phyloP scores from a whole-genome alignment of 345 rosid species.

The Eutrema yunnanense region DNA sequence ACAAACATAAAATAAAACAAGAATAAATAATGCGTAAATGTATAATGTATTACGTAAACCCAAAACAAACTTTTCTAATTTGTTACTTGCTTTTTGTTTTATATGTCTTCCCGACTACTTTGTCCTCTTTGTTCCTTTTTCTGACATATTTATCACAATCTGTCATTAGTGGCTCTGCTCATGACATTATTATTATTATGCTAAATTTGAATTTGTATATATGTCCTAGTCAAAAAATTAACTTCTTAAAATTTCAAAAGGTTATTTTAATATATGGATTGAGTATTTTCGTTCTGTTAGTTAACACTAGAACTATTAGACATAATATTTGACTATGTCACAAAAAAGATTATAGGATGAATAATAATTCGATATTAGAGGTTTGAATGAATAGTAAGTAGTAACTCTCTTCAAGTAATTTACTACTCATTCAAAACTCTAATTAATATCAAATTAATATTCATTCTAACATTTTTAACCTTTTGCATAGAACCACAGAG shows the following conservation, averaged over 20 bases:
- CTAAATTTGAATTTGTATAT: not conserved
- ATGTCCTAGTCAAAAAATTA: not conserved
- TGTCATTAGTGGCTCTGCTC: slow-evolving; percentile 1
- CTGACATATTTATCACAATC: slow-evolving; percentile 23
- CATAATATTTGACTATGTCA: not conserved
- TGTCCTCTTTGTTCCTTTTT: slow-evolving; percentile 23
- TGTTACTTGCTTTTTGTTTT: slow-evolving; percentile 17
- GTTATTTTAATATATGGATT: not conserved
- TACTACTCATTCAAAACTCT: no score
- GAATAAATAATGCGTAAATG: not conserved
- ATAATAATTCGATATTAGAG: not conserved
- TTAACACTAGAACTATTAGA: not conserved
- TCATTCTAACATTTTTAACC: no score
- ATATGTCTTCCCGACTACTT: slow-evolving; percentile 8
- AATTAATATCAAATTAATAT: no score
- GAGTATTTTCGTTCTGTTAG: not conserved
- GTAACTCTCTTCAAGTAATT: not conserved
- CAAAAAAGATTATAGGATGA: no score
- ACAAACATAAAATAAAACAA: slow-evolving; percentile 24
- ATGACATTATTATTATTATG: not conserved
- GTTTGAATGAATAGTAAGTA: not conserved
- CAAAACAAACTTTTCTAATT: slow-evolving; percentile 27
- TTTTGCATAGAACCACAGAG: no score
- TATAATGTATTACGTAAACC: slow-evolving; percentile 24
- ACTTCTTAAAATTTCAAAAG: not conserved